Base-by-base conservation (phyloP, 2,329 filamentous ascomycete genomes). In the Colletotrichum sp. region DNA sequence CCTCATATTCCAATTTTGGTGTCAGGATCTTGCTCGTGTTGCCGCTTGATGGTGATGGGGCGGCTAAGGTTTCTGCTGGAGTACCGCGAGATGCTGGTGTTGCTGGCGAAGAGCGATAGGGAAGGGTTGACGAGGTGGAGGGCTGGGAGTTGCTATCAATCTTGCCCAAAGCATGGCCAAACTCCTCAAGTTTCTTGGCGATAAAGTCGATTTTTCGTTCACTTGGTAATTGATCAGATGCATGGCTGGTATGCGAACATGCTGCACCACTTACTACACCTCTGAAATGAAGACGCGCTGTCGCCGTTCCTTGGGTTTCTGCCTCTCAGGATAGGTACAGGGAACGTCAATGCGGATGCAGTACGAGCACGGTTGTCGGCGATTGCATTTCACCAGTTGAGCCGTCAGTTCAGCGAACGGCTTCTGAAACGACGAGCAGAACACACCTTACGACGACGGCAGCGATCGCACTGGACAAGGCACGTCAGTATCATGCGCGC, bases 1-100 rank as follows among this genome's bases (percentile, higher is more conserved):
- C 78, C 36, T 78, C 75, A n/a, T 78, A 78, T 28, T 79, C 77
- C 32, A 68, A 28, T 55, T 78, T 65, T 7, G 70, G 59, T 26
- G 57, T 70, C 9, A 72, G 18, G 3, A 57, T 62, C 34, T 59
- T 75, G 32, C 26, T 34, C 3, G 68, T 30, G 34, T 24, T 18
- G 59, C 67, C 44, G 4, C 32, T 32, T 18, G 24, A 39, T 36
- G 67, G 26, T 5, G 68, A 49, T 4, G 60, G 44, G 9, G 8
- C 18, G 21, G 18, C 15, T 32, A 60, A 26, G 21, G 44, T 3
- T 24, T 71, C 57, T 39, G 32, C 15, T 8, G 62, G 21, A 18
- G 49, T 9, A 39, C 72, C 13, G 60, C 62, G 28, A 32, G 69
- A 72, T 26, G 76, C 65, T 4, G 78, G 76, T 21, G 72, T 69